Evolutionary conservation across 257 asterid species (phyloP).

Genomic region (Scutellaria barbata): DNA sequence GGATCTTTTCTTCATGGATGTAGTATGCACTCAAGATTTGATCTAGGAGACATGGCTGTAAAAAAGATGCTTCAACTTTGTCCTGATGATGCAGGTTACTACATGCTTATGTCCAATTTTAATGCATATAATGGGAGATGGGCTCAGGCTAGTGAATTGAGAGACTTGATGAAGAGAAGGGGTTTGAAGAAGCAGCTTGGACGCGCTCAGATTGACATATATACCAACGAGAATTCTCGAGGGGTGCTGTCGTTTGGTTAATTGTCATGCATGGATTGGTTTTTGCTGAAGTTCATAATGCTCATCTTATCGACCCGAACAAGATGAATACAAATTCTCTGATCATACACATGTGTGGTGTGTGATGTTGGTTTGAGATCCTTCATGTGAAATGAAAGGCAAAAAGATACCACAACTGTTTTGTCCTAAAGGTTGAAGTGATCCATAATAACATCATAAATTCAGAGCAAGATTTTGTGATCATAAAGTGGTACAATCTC

Average conservation of each 20-base stretch:
- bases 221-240: constrained; percentile 8
- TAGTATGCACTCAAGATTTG: constrained; percentile 51
- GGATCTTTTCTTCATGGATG: constrained; percentile 66
- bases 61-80: constrained; percentile 54
- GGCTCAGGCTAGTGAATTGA: constrained; percentile 49
- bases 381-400: no score
- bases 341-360: no score
- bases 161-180: constrained; percentile 48
- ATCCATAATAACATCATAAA: neutral
- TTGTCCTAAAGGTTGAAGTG: neutral
- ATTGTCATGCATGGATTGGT: no score
- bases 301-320: neutral
- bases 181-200: constrained; percentile 57
- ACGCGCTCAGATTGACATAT: constrained; percentile 38
- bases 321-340: no score
- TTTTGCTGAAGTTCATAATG: no score
- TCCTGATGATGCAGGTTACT: constrained; percentile 52
- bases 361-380: no score
- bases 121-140: constrained; percentile 55
- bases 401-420: no score
- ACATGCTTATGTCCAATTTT: constrained; percentile 55
- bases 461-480: neutral
- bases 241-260: constrained; percentile 32
- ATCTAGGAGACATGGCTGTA: constrained; percentile 57
- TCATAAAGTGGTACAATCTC: no score